Base-by-base conservation (phyloP, 1,284 basidiomycete genomes). In the Entoloma clypeatum region DNA sequence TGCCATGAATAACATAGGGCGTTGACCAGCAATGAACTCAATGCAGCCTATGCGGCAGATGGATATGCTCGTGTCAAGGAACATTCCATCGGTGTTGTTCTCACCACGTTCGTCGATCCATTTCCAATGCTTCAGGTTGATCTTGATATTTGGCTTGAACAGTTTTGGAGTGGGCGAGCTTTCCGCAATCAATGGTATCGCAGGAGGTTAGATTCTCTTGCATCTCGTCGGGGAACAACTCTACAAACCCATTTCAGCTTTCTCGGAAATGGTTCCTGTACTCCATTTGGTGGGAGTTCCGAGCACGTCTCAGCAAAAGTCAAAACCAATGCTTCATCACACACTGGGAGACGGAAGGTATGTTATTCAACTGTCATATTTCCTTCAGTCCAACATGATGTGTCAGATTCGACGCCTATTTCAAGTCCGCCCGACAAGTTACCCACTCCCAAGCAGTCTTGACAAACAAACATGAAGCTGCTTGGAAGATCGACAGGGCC, bases 81-180 rank as follows among this genome's bases (percentile, higher is more conserved):
- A 31, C 66, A 77, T 41, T 77, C 78, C 40, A 64, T 92, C 37
- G 87, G 88, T 33, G 87, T 84, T 6, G 60, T 92, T 5, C 64
- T 81, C 16, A 89, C 86, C n/a, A 88, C 85, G 80, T 86, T 60
- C 25, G 68, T 51, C n/a, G n/a, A n/a, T n/a, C n/a, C n/a, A n/a
- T n/a, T n/a, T n/a, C n/a, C n/a, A n/a, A n/a, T n/a, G n/a, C n/a
- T n/a, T n/a, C n/a, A n/a, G n/a, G n/a, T n/a, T n/a, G n/a, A n/a
- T n/a, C n/a, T n/a, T n/a, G n/a, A n/a, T n/a, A n/a, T n/a, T n/a
- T n/a, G n/a, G n/a, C n/a, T n/a, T n/a, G n/a, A n/a, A n/a, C 67
- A 93, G 91, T 1, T 94, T 92, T 53, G 92, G 92, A 46, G 93
- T 96, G 8, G 93, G 91, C 34, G 93, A 92, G 64, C 68, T 92